These are phyloP conservation scores for Solanum appendiculatum DNA, from an alignment of 257 asterid species.

Conservation along the genomic window DNA sequence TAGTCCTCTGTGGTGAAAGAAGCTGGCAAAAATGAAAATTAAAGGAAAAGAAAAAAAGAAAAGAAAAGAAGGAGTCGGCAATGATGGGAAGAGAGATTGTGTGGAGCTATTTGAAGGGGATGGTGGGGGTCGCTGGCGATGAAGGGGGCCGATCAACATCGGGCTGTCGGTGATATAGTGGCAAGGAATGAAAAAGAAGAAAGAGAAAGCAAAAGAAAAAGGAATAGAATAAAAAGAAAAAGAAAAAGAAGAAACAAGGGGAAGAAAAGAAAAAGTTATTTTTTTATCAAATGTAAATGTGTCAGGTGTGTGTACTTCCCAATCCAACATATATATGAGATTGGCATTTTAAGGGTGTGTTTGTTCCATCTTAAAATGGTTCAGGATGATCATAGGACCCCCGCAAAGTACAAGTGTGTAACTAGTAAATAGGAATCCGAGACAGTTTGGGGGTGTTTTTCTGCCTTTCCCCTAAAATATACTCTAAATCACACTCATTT, in stretches of 20 bases:
- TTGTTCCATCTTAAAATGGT: not conserved
- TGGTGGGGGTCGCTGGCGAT: not conserved
- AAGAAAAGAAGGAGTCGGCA: not conserved
- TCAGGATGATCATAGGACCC: not conserved
- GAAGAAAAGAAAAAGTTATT: not conserved
- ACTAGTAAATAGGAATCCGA: not conserved
- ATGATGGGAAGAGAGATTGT: not conserved
- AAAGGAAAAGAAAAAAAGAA: not conserved
- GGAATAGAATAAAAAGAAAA: not conserved
- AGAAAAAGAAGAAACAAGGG: not conserved
- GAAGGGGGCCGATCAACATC: not conserved
- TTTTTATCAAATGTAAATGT: not conserved
- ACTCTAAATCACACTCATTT: not conserved
- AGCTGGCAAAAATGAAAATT: not conserved
- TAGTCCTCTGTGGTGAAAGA: not conserved
- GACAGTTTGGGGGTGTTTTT: not conserved
- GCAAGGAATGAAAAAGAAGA: not conserved
- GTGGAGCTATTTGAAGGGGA: not conserved
- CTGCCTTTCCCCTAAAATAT: not conserved
- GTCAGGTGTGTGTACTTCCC: not conserved
- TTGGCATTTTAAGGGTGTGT: not conserved
- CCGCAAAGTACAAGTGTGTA: not conserved
- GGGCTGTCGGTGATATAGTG: not conserved
- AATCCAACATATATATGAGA: not conserved
- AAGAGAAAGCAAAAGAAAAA: not conserved